phyloP scores from a whole-genome alignment of 495 filamentous ascomycete species.

The Annulohypoxylon nitens region DNA sequence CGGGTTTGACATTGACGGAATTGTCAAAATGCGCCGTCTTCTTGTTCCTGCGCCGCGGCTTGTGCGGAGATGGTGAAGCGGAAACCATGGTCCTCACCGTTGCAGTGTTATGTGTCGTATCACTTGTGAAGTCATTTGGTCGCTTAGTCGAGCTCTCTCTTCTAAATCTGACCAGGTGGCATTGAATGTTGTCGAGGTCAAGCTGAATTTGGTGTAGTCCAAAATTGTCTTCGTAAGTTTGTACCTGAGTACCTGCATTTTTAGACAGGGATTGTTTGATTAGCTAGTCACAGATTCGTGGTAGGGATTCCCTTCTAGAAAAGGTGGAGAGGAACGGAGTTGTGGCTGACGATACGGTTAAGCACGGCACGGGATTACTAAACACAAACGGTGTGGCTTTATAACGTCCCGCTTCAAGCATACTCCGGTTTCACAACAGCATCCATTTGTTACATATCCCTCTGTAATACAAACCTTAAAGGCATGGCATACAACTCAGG shows the following conservation, averaged over 20 bases:
- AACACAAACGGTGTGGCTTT: slow-evolving; percentile 6
- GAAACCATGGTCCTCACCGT: slow-evolving; percentile 59
- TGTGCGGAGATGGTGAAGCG: slow-evolving; percentile 60
- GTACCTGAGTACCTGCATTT: slow-evolving; percentile 18
- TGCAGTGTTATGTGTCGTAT: background rate
- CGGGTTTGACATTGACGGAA: slow-evolving; percentile 44
- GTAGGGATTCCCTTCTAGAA: slow-evolving; percentile 6
- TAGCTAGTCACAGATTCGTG: slow-evolving; percentile 1
- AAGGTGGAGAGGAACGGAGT: background rate
- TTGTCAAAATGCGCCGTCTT: slow-evolving; percentile 52
- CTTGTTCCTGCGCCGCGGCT: slow-evolving; percentile 64
- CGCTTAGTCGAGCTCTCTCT: slow-evolving; percentile 1
- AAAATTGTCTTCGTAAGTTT: background rate
- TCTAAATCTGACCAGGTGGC: slow-evolving; percentile 5
- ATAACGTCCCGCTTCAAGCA: slow-evolving; percentile 1
- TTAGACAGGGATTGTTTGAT: slow-evolving; percentile 27
- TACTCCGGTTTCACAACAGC: slow-evolving; percentile 13
- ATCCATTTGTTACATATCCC: slow-evolving; percentile 6
- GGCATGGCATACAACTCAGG: slow-evolving; percentile 12
- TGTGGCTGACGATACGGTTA: slow-evolving; percentile 13
- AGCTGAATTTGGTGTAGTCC: slow-evolving; percentile 14
- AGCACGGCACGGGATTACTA: background rate
- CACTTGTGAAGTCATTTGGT: slow-evolving; percentile 23
- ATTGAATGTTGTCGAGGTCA: slow-evolving; percentile 7
- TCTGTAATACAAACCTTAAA: background rate